These are phyloP conservation scores for Exophiala alcalophila DNA, from an alignment of 2,329 filamentous ascomycete species.

Conservation along the genomic window DNA sequence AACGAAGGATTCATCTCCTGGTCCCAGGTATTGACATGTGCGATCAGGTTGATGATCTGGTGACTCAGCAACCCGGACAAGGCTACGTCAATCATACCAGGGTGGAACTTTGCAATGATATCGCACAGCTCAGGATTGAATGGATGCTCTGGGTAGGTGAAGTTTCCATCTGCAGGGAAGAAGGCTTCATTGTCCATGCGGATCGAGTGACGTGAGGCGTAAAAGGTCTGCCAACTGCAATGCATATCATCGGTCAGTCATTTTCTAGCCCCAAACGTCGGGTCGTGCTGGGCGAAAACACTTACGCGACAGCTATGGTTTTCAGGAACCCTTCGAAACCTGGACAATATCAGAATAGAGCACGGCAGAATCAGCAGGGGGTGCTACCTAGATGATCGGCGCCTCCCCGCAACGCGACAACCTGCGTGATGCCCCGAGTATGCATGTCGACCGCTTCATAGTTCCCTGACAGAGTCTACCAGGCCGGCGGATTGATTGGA, in stretches of 20 bases:
- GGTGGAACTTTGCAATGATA: constrained; percentile 8
- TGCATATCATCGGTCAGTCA: constrained; percentile 12
- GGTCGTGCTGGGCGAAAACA: constrained; percentile 1
- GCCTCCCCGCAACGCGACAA: constrained; percentile 14
- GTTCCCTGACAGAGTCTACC: constrained; percentile 16
- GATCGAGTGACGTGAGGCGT: constrained; percentile 13
- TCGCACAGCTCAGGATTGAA: constrained; percentile 18
- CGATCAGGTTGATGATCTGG: constrained; percentile 16
- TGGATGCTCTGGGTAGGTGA: constrained; percentile 19
- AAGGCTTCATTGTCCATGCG: constrained; percentile 1
- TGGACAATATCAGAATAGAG: constrained; percentile 3
- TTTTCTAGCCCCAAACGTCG: constrained; percentile 7
- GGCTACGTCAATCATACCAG: constrained; percentile 13
- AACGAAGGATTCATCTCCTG: constrained; percentile 13
- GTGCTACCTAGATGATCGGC: constrained; percentile 10
- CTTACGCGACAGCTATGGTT: constrained; percentile 17
- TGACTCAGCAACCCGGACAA: constrained; percentile 19
- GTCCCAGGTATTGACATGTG: constrained; percentile 12
- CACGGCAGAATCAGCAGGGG: not conserved
- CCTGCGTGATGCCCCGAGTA: constrained; percentile 17
- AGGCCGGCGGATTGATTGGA: not conserved
- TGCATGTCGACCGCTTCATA: constrained; percentile 21
- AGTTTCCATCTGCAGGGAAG: constrained; percentile 12
- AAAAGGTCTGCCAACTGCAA: constrained; percentile 19
- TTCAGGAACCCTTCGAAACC: constrained; percentile 19